phyloP scores from a whole-genome alignment of 108 stramenopile species.

The Conticribra guillardii region DNA sequence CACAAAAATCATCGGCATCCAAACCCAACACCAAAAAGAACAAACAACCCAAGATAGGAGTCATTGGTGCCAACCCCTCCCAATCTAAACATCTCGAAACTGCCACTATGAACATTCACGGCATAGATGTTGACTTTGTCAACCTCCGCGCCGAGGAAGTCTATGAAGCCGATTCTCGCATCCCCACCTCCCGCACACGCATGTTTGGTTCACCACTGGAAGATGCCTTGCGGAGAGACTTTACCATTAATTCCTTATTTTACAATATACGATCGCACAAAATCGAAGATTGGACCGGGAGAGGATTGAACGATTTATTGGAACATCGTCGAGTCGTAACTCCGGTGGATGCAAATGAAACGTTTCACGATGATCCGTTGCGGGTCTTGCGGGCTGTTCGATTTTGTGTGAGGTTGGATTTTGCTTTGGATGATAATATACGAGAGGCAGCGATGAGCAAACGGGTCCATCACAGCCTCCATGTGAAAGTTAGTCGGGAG shows the following conservation, averaged over 20 bases:
- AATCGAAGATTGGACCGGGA: slow-evolving; percentile 92
- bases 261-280: slow-evolving; percentile 83
- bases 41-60: slow-evolving; percentile 68
- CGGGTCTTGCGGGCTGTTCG: slow-evolving; percentile 91
- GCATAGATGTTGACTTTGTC: slow-evolving; percentile 91
- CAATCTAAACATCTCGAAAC: slow-evolving; percentile 99
- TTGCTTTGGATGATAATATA: slow-evolving; percentile 65
- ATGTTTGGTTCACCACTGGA: slow-evolving; percentile 88
- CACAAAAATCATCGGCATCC: no score
- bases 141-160: slow-evolving; percentile 91
- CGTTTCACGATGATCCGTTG: slow-evolving; percentile 93
- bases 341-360: slow-evolving; percentile 76
- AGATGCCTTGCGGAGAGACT: slow-evolving; percentile 94
- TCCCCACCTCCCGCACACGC: slow-evolving; percentile 69
- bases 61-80: slow-evolving; percentile 95
- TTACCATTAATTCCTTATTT: slow-evolving; percentile 95
- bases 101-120: slow-evolving; percentile 88
- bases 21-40: slow-evolving; percentile 17
- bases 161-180: slow-evolving; percentile 81
- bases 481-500: slow-evolving; percentile 87
- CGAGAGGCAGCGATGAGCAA: slow-evolving; percentile 58
- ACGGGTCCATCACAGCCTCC: slow-evolving; percentile 72
- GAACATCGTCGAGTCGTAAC: slow-evolving; percentile 69
- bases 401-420: slow-evolving; percentile 87
- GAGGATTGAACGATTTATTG: slow-evolving; percentile 79